Conservation (phyloP, 331 rosid genomes). For the Malus hybrid region DNA sequence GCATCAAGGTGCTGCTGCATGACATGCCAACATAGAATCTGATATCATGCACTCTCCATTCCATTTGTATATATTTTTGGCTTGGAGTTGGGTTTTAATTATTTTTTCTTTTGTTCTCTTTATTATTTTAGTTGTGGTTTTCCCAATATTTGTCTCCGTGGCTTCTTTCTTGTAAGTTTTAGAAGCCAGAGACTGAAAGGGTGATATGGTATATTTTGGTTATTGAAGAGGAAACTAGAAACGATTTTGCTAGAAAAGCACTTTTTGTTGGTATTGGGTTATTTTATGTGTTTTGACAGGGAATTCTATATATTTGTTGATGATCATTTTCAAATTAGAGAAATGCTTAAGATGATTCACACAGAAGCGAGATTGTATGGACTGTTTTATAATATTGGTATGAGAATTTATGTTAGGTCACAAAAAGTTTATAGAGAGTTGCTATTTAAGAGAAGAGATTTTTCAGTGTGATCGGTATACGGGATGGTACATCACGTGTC, state of each 20-base stretch:
- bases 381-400: no score
- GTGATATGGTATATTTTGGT: slow-evolving; percentile 10
- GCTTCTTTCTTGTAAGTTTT: background rate
- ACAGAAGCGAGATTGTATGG: no score
- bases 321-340: background rate
- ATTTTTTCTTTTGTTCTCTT: background rate
- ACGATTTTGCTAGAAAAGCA: background rate
- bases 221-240: background rate
- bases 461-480: no score
- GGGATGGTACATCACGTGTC: no score
- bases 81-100: slow-evolving; percentile 1
- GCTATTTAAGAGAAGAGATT: no score
- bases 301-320: background rate
- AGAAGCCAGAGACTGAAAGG: background rate
- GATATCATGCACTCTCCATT: background rate
- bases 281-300: background rate
- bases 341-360: no score
- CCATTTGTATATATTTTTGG: slow-evolving; percentile 18
- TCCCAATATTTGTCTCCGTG: slow-evolving; percentile 5
- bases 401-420: no score
- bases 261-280: background rate
- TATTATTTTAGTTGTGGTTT: background rate
- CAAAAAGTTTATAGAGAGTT: no score
- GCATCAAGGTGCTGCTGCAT: slow-evolving; percentile 22
- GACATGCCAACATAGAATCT: background rate